Percentiles rank a stretch among this genome's conserved stretches.
These are phyloP conservation scores for Cardamine resedifolia DNA, from an alignment of 345 rosid genomes.

Conservation along the genomic window DNA sequence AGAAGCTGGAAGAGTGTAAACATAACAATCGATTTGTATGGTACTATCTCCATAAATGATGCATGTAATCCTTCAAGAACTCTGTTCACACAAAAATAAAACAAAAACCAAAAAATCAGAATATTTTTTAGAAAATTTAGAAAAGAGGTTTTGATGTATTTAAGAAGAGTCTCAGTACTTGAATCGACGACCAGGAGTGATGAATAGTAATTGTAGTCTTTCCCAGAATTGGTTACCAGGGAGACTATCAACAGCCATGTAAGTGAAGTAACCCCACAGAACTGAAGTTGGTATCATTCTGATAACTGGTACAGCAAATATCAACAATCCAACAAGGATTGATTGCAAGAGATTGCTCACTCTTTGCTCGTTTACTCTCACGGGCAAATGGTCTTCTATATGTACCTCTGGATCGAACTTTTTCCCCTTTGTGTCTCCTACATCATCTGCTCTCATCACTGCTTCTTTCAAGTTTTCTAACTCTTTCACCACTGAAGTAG, in stretches of 20 bases:
- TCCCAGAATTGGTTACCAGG: conserved; percentile 93
- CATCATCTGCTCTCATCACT: conserved; percentile 61
- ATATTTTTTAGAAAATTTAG: no score
- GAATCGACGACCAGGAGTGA: conserved; percentile 68
- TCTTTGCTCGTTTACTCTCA: conserved; percentile 82
- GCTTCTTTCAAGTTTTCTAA: conserved; percentile 68
- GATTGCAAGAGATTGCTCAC: conserved; percentile 80
- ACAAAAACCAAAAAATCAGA: neutral
- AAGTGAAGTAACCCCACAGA: conserved; percentile 89
- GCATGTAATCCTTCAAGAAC: conserved; percentile 72
- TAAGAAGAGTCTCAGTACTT: conserved; percentile 44
- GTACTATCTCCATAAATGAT: conserved; percentile 70
- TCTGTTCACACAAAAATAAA: conserved; percentile 43
- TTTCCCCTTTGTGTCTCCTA: conserved; percentile 39
- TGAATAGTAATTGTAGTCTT: conserved; percentile 65
- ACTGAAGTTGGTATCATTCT: conserved; percentile 75
- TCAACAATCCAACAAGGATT: conserved; percentile 57
- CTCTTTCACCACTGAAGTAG: conserved; percentile 55
- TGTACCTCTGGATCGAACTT: conserved; percentile 69
- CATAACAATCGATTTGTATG: conserved; percentile 53
- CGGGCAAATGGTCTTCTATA: conserved; percentile 70
- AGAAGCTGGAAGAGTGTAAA: conserved; percentile 70
- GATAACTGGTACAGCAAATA: conserved; percentile 57
- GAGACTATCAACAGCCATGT: conserved; percentile 90
- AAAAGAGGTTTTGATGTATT: neutral